Percentiles rank a stretch among this genome's conserved stretches.
Evolutionary conservation across 305 asterid genomes (phyloP).

Genomic region (Solanum hybrid): DNA sequence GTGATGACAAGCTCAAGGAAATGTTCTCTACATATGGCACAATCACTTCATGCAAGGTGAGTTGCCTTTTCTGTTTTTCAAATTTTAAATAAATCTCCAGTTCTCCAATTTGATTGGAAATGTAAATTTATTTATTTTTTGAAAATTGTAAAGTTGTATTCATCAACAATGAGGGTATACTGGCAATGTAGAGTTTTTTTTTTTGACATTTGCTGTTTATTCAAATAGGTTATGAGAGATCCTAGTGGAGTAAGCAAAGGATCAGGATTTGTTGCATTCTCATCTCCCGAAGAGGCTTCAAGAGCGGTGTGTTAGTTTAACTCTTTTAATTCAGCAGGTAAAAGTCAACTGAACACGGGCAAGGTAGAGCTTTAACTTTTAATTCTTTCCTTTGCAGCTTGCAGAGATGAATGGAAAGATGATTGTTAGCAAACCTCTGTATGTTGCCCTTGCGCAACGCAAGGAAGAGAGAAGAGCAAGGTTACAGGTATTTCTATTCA

Average conservation of each 20-base stretch:
- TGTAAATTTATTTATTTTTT: background rate
- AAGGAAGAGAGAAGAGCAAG: slow-evolving; percentile 69
- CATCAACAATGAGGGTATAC: background rate
- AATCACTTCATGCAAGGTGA: slow-evolving; percentile 92
- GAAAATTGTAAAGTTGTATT: background rate
- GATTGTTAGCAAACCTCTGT: slow-evolving; percentile 56
- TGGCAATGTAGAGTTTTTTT: background rate
- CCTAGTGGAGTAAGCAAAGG: slow-evolving; percentile 86
- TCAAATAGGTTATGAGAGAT: slow-evolving; percentile 77
- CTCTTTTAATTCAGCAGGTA: background rate
- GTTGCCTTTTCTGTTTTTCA: background rate
- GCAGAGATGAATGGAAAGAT: slow-evolving; percentile 65
- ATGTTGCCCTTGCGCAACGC: slow-evolving; percentile 70
- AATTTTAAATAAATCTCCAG: background rate
- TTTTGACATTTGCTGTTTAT: background rate
- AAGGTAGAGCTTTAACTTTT: background rate
- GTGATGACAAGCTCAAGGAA: slow-evolving; percentile 80
- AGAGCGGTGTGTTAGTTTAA: slow-evolving; percentile 39
- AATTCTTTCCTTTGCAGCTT: slow-evolving; percentile 26
- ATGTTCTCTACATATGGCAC: slow-evolving; percentile 68
- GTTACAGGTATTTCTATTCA: slow-evolving; percentile 35
- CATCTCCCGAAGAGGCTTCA: slow-evolving; percentile 84
- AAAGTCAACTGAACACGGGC: background rate
- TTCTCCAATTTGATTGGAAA: background rate
- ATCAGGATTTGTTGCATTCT: slow-evolving; percentile 87